Evolutionary conservation across 2,329 filamentous ascomycete genomes (phyloP).

Genomic region (Celoporthe dispersa): DNA sequence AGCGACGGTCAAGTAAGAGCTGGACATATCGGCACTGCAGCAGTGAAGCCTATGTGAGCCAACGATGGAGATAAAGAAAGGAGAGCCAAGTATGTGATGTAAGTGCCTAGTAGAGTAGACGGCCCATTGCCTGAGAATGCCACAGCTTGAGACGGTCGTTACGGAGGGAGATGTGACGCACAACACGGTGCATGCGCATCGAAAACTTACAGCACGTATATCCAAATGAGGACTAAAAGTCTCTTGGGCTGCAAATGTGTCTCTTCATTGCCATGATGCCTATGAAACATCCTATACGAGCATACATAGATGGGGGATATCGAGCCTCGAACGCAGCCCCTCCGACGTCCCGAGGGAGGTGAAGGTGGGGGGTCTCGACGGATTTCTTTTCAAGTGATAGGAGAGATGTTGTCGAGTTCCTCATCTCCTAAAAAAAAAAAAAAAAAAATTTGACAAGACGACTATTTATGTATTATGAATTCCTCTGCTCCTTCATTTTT

Average conservation of each 20-base stretch:
- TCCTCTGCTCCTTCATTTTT: too few species aligned
- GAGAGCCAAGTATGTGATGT: conserved; percentile 76
- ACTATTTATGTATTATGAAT: too few species aligned
- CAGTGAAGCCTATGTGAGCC: conserved; percentile 71
- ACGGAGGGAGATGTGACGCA: not conserved
- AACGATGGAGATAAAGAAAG: conserved; percentile 69
- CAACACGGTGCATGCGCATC: conserved; percentile 3
- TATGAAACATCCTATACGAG: too few species aligned
- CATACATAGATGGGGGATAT: not conserved
- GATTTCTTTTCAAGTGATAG: not conserved
- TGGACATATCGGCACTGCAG: conserved; percentile 79
- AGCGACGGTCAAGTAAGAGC: conserved; percentile 75
- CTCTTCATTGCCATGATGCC: not conserved
- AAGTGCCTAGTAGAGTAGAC: conserved; percentile 69
- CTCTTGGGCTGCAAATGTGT: not conserved
- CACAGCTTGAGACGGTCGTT: not conserved
- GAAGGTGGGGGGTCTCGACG: not conserved
- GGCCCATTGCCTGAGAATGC: conserved; percentile 40
- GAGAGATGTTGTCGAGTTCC: not conserved
- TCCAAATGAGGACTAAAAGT: conserved; percentile 5
- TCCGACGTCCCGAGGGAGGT: not conserved
- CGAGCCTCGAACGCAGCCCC: not conserved
- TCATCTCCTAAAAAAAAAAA: not conserved
- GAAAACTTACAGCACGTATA: conserved; percentile 22
- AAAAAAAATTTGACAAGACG: too few species aligned